phyloP scores from a whole-genome alignment of 2,329 filamentous ascomycete genomes.

The Westerdykella sp. region DNA sequence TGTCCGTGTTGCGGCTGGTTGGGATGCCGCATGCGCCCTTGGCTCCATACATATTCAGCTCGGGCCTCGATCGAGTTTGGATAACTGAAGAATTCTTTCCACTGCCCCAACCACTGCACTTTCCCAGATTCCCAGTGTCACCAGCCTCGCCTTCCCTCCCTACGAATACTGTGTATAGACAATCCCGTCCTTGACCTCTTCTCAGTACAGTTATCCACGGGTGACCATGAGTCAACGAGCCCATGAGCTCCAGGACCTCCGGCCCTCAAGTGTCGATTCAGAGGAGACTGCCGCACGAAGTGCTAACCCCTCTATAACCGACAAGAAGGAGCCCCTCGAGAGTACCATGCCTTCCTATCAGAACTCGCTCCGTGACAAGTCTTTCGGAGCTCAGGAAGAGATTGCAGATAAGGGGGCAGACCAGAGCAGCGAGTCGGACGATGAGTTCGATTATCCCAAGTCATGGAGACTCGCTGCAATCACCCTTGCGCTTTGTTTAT shows the following conservation, averaged over 20 bases:
- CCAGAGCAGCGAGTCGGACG: constrained; percentile 10
- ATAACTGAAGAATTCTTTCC: too few species aligned
- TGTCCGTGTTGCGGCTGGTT: too few species aligned
- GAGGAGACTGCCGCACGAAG: constrained; percentile 28
- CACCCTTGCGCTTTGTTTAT: constrained; percentile 30
- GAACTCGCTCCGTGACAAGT: background rate
- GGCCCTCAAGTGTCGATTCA: constrained; percentile 29
- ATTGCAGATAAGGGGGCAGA: constrained; percentile 9
- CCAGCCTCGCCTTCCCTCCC: too few species aligned
- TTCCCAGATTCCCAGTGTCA: too few species aligned
- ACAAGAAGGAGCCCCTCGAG: constrained; percentile 24
- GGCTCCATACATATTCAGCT: too few species aligned
- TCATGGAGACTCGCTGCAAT: constrained; percentile 30
- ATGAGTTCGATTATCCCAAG: constrained; percentile 31
- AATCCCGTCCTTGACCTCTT: too few species aligned
- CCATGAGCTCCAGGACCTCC: constrained; percentile 13
- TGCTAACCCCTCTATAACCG: constrained; percentile 15
- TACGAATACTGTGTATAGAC: too few species aligned
- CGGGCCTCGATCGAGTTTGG: too few species aligned
- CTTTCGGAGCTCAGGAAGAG: background rate
- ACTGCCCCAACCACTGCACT: too few species aligned
- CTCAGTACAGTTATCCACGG: background rate
- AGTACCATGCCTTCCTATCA: constrained; percentile 16
- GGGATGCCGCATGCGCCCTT: too few species aligned
- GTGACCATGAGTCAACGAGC: constrained; percentile 14